These are phyloP conservation scores for Saururus chinensis DNA, from an alignment of 164 flowering plant genomes.

Conservation along the genomic window DNA sequence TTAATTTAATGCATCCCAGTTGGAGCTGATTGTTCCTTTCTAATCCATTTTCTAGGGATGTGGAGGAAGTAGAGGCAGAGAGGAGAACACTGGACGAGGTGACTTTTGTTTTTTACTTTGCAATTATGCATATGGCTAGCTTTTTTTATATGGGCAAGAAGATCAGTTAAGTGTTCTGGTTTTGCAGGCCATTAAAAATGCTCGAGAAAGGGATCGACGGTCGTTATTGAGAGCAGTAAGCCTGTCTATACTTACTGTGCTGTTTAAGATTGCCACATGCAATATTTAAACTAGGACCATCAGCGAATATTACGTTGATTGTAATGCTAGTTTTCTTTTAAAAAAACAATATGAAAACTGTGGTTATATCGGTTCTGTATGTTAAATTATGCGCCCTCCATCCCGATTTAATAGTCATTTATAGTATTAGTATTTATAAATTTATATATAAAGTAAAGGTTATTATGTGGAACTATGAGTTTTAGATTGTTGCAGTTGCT, in stretches of 20 bases:
- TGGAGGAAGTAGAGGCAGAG: constrained; percentile 77
- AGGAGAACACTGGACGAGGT: constrained; percentile 79
- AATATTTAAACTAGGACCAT: no score
- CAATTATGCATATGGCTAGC: background rate
- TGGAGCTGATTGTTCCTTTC: background rate
- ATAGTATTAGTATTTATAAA: no score
- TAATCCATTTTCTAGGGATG: constrained; percentile 34
- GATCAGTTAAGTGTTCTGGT: background rate
- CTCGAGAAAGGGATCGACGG: constrained; percentile 90
- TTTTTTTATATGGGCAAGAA: background rate
- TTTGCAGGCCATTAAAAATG: constrained; percentile 79
- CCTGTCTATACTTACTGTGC: background rate
- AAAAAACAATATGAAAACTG: no score
- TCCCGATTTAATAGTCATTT: no score
- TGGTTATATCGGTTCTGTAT: no score
- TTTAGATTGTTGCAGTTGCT: no score
- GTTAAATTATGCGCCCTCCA: no score
- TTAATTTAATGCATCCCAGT: background rate
- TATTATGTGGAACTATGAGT: no score
- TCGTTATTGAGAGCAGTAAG: constrained; percentile 77
- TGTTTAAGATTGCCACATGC: no score
- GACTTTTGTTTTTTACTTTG: constrained; percentile 3
- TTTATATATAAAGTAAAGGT: no score
- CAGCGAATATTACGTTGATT: no score
- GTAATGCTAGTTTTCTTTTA: no score